A percentile compares a stretch with the other conserved stretches of the same genome.
Evolutionary conservation across 371 early-diverging fungal species (phyloP).

Genomic region (Mucor lusitanicus): DNA sequence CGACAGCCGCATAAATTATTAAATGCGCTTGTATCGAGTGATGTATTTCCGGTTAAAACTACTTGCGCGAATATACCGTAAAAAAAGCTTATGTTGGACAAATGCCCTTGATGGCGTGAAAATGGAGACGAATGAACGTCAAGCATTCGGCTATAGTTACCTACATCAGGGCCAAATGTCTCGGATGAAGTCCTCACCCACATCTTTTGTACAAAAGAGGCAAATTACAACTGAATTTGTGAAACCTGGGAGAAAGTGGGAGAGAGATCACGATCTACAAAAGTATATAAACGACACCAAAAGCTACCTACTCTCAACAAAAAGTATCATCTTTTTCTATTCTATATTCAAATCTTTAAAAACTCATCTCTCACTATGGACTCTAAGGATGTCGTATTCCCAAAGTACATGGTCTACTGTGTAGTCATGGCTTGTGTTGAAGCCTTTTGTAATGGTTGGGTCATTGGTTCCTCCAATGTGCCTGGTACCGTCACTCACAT

Average conservation of each 20-base stretch:
- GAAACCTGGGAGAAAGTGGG: slow-evolving; percentile 2
- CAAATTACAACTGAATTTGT: background rate
- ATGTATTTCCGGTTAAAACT: background rate
- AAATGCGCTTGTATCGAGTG: background rate
- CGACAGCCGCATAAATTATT: background rate
- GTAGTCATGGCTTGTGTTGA: slow-evolving; percentile 40
- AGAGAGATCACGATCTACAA: background rate
- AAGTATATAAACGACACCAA: background rate
- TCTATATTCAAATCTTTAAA: background rate
- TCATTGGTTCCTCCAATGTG: slow-evolving; percentile 49
- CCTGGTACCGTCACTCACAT: slow-evolving; percentile 33
- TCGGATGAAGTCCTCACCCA: slow-evolving; percentile 2
- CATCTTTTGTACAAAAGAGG: background rate
- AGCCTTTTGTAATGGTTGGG: slow-evolving; percentile 44
- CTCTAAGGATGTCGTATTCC: slow-evolving; percentile 33
- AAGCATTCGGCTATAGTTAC: background rate
- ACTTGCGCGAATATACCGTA: background rate
- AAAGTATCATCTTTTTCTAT: background rate
- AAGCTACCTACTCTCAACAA: background rate
- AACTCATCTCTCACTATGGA: slow-evolving; percentile 23
- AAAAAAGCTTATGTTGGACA: background rate
- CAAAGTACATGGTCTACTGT: slow-evolving; percentile 43
- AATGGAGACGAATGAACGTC: background rate
- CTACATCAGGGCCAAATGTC: background rate
- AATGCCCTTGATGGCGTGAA: background rate